A percentile compares a stretch with the other conserved stretches of the same genome.
Conservation (phyloP, 163 green algal species). For the Prototheca stagnorum region DNA sequence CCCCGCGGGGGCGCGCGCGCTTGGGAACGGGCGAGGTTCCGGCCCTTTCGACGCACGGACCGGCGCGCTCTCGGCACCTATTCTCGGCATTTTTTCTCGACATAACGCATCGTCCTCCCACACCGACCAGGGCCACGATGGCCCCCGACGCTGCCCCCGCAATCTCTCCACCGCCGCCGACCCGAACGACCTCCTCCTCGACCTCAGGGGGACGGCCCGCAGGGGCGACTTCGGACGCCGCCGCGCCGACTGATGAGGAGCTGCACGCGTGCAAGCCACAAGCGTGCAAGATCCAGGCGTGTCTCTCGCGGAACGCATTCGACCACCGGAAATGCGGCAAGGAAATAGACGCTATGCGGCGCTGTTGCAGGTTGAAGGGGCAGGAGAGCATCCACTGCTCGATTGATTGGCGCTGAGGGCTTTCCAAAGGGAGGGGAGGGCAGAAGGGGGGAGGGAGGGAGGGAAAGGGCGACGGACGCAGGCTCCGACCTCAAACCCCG, state of each 20-base stretch:
- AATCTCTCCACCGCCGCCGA: too few relatives aligned
- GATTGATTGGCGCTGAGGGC: too few relatives aligned
- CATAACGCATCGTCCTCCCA: background rate
- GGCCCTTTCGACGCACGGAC: too few relatives aligned
- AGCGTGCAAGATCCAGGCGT: constrained; percentile 10
- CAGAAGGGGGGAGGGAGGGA: too few relatives aligned
- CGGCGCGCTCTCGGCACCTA: too few relatives aligned
- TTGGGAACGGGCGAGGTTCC: too few relatives aligned
- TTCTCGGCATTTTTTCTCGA: background rate
- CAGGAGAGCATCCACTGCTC: constrained; percentile 13
- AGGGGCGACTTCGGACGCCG: background rate
- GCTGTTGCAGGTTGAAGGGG: constrained; percentile 9
- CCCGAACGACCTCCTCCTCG: background rate
- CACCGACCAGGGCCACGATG: too few relatives aligned
- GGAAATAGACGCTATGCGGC: constrained; percentile 10
- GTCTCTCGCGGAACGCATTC: constrained; percentile 11
- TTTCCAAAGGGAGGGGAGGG: too few relatives aligned
- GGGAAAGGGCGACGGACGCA: too few relatives aligned
- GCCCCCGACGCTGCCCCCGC: too few relatives aligned
- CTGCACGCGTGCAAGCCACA: constrained; percentile 1
- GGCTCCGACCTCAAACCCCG: too few relatives aligned
- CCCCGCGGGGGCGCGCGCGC: too few relatives aligned
- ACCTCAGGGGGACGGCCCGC: background rate
- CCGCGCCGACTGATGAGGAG: background rate
- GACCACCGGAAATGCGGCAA: constrained; percentile 6